Percentiles rank a stretch among this genome's conserved stretches.
phyloP scores from a whole-genome alignment of 352 stramenopile genomes.

The Phytophthora citricola region DNA sequence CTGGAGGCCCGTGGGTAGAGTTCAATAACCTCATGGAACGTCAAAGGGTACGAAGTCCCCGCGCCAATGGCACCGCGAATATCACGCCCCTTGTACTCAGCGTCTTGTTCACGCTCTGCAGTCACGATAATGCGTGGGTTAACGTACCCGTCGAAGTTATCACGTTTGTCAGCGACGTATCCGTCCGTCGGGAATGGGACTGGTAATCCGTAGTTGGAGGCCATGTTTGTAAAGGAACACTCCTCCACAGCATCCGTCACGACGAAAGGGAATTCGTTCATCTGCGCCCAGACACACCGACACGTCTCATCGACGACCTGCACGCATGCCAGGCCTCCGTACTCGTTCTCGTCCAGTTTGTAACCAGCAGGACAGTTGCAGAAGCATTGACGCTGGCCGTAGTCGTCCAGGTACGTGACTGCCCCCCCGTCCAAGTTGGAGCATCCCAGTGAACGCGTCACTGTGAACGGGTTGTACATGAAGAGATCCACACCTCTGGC shows the following conservation, averaged over 20 bases:
- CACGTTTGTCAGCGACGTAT: constrained; percentile 56
- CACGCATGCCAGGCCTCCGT: constrained; percentile 29
- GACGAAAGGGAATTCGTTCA: constrained; percentile 38
- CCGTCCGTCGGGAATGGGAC: constrained; percentile 66
- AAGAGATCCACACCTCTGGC: constrained; percentile 50
- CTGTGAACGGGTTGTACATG: constrained; percentile 69
- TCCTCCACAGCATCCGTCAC: constrained; percentile 20
- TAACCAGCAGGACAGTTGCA: constrained; percentile 60
- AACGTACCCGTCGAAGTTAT: constrained; percentile 25
- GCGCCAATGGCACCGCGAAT: neutral
- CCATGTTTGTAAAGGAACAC: constrained; percentile 48
- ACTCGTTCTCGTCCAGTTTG: constrained; percentile 27
- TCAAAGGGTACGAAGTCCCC: constrained; percentile 8
- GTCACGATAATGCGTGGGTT: constrained; percentile 28
- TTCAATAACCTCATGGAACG: constrained; percentile 18
- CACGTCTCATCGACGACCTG: constrained; percentile 35
- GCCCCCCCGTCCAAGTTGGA: constrained; percentile 38
- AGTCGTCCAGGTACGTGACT: constrained; percentile 49
- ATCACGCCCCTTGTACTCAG: constrained; percentile 20
- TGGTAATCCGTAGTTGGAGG: constrained; percentile 40
- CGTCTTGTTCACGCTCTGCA: constrained; percentile 16
- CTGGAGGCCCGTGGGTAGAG: constrained; percentile 10
- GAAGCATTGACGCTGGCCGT: constrained; percentile 55
- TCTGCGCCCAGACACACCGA: constrained; percentile 55
- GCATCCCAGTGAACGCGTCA: constrained; percentile 49